These are phyloP conservation scores for Diaporthe sp. DNA, from an alignment of 2,329 filamentous ascomycete species.

Conservation along the genomic window DNA sequence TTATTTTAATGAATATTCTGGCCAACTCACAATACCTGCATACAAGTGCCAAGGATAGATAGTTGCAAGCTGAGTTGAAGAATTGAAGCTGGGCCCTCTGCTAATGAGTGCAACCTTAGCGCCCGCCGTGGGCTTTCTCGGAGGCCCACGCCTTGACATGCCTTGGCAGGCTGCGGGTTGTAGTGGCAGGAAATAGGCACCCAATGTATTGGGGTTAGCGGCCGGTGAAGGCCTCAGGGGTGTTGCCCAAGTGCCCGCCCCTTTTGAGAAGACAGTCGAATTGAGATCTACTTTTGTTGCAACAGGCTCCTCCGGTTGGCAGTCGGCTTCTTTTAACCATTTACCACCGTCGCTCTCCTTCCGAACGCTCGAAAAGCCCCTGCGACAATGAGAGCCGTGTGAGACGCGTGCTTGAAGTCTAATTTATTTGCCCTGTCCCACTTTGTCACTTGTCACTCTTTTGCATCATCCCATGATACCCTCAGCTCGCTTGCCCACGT, in stretches of 20 bases:
- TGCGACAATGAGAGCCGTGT: conserved; percentile 17
- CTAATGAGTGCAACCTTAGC: neutral
- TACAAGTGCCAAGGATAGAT: neutral
- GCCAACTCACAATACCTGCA: neutral
- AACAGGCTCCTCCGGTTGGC: conserved; percentile 4
- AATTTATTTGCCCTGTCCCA: conserved; percentile 23
- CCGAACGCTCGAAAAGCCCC: neutral
- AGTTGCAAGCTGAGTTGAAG: neutral
- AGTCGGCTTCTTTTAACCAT: conserved; percentile 1
- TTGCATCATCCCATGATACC: conserved; percentile 28
- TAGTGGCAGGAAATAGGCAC: conserved; percentile 15
- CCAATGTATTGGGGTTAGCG: conserved; percentile 20
- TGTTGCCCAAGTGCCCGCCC: conserved; percentile 11
- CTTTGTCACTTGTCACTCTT: conserved; percentile 28
- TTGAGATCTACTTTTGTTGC: conserved; percentile 24
- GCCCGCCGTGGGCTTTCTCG: neutral
- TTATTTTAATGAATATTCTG: neutral
- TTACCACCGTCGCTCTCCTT: neutral
- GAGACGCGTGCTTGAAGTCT: conserved; percentile 2
- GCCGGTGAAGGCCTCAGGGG: conserved; percentile 21
- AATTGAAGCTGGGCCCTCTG: neutral
- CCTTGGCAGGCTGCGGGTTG: conserved; percentile 2
- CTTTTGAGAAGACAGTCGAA: conserved; percentile 21
- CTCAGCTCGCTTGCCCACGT: conserved; percentile 21
- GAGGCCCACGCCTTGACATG: neutral